Conservation (phyloP, 2,329 filamentous ascomycete species). For the Trichoderma simmonsii region DNA sequence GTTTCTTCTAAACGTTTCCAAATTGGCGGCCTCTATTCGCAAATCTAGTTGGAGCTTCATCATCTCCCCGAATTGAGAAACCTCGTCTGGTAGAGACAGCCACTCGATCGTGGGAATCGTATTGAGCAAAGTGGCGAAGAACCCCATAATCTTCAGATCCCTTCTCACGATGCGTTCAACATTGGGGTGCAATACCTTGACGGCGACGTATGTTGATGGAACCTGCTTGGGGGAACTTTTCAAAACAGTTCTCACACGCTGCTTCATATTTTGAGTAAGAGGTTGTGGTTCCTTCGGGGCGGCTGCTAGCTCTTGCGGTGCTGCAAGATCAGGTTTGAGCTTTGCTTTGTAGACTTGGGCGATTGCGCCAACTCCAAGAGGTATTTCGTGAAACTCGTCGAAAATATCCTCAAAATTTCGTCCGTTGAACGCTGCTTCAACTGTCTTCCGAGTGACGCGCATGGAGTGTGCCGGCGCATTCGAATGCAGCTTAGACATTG, state of each 20-base stretch:
- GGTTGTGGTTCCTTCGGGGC: slow-evolving; percentile 39
- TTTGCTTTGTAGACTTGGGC: slow-evolving; percentile 97
- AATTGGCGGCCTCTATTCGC: slow-evolving; percentile 88
- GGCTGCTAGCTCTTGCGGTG: slow-evolving; percentile 56
- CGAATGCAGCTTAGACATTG: slow-evolving; percentile 94
- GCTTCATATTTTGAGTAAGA: slow-evolving; percentile 66
- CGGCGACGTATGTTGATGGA: slow-evolving; percentile 86
- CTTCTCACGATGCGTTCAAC: slow-evolving; percentile 88
- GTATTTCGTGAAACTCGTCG: slow-evolving; percentile 86
- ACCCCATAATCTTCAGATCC: slow-evolving; percentile 88
- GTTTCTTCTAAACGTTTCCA: slow-evolving; percentile 82
- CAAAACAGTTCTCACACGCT: slow-evolving; percentile 79
- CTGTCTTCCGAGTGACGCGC: slow-evolving; percentile 71
- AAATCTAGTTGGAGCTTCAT: slow-evolving; percentile 97
- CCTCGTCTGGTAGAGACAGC: slow-evolving; percentile 93
- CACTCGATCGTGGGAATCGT: slow-evolving; percentile 91
- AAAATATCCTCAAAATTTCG: slow-evolving; percentile 86
- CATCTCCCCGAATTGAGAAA: slow-evolving; percentile 93
- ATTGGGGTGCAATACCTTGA: slow-evolving; percentile 91
- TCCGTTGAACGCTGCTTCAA: slow-evolving; percentile 78
- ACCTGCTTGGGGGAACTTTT: slow-evolving; percentile 83
- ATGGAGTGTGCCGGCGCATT: slow-evolving; percentile 91
- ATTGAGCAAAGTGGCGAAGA: slow-evolving; percentile 84
- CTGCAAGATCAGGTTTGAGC: slow-evolving; percentile 73
- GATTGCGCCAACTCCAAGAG: slow-evolving; percentile 90